phyloP scores from a whole-genome alignment of 768 basidiomycete species.

The Phlebiopsis flavidoalba region DNA sequence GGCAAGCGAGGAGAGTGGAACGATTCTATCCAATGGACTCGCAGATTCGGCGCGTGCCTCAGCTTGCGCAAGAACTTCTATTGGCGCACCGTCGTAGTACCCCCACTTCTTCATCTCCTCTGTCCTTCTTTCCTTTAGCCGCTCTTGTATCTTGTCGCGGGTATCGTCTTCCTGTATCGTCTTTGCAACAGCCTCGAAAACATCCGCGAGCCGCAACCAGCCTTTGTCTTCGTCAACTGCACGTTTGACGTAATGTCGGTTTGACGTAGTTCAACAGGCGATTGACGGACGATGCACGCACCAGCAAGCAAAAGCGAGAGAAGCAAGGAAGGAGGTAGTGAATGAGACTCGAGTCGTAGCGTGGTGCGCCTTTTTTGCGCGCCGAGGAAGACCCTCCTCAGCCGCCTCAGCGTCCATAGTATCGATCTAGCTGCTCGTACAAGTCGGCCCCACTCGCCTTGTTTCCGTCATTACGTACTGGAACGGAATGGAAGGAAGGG shows the following conservation, averaged over 20 bases:
- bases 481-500: constrained; percentile 4
- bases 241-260: constrained; percentile 69
- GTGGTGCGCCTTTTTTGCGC: too few species aligned
- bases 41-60: constrained; percentile 75
- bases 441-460: constrained; percentile 58
- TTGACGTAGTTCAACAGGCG: constrained; percentile 72
- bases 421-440: constrained; percentile 69
- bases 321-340: constrained; percentile 70
- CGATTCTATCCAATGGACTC: constrained; percentile 59
- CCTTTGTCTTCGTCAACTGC: constrained; percentile 75
- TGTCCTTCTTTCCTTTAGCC: constrained; percentile 50
- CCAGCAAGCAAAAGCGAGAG: constrained; percentile 65
- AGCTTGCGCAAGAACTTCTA: constrained; percentile 45
- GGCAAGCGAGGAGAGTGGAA: constrained; percentile 60
- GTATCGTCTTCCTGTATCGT: constrained; percentile 40
- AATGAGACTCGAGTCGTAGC: constrained; percentile 61
- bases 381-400: constrained; percentile 55
- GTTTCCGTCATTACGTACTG: constrained; percentile 22
- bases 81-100: constrained; percentile 45
- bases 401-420: constrained; percentile 58
- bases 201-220: constrained; percentile 66
- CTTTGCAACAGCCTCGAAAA: constrained; percentile 55
- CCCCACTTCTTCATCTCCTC: constrained; percentile 74
- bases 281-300: constrained; percentile 58
- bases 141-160: constrained; percentile 55